These are phyloP conservation scores for Sugiyamaella pinicola DNA, from an alignment of 1,139 yeast species.

Conservation along the genomic window DNA sequence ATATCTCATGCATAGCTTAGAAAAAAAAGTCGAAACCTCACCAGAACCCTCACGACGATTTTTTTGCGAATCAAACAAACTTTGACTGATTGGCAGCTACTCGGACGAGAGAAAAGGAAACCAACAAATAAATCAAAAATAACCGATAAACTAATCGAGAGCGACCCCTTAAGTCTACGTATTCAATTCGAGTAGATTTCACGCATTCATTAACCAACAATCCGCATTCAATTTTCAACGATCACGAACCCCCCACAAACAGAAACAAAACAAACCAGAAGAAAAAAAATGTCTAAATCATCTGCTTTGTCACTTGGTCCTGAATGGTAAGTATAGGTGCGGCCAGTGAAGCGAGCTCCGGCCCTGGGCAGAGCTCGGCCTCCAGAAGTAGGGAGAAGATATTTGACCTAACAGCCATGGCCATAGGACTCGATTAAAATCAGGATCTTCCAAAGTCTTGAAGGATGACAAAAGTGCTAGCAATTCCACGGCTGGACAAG, in stretches of 20 bases:
- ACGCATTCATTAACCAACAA: not conserved
- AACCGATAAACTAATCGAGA: not conserved
- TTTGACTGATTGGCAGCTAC: not conserved
- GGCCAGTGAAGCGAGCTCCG: not conserved
- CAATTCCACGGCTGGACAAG: conserved; percentile 11
- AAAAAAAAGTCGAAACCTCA: not conserved
- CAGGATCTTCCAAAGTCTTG: conserved; percentile 18
- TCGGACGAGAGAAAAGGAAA: not conserved
- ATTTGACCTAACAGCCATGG: not conserved
- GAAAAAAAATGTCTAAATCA: conserved; percentile 34
- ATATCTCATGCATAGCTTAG: not conserved
- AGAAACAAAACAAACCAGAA: not conserved
- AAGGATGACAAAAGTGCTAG: conserved; percentile 19
- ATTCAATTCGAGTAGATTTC: not conserved
- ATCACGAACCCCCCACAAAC: not conserved
- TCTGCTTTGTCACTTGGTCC: conserved; percentile 46
- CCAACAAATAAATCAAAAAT: not conserved
- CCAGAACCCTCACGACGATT: not conserved
- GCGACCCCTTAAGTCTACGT: not conserved
- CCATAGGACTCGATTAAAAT: conserved; percentile 16
- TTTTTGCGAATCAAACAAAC: not conserved
- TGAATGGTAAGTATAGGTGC: conserved; percentile 43
- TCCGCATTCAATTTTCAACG: not conserved
- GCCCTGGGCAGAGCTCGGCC: too few relatives aligned
- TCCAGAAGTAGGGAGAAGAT: not conserved